Conservation (phyloP, 2,329 filamentous ascomycete genomes). For the Cordyceps militaris region DNA sequence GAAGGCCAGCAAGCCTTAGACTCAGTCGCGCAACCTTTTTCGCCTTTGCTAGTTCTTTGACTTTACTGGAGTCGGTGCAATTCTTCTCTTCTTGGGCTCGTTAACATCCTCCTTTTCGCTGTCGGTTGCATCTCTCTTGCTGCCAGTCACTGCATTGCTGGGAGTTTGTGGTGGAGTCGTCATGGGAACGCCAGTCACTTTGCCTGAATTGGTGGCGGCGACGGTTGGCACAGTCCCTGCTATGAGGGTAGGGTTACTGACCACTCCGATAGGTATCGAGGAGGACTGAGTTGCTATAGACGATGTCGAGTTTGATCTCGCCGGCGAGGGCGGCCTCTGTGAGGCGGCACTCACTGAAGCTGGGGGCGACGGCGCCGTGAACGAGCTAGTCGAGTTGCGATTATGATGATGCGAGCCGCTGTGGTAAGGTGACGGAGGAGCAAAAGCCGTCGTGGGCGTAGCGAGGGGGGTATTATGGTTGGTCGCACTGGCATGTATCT, state of each 20-base stretch:
- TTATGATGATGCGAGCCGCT: conserved; percentile 45
- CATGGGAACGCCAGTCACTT: conserved; percentile 59
- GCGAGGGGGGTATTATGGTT: conserved; percentile 61
- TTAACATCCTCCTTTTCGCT: conserved; percentile 46
- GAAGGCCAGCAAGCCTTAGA: neutral
- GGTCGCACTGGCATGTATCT: conserved; percentile 30
- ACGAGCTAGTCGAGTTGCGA: conserved; percentile 50
- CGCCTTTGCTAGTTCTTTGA: conserved; percentile 15
- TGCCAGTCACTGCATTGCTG: conserved; percentile 34
- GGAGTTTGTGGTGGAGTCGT: conserved; percentile 91
- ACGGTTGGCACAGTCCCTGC: conserved; percentile 71
- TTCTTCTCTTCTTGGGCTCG: conserved; percentile 60
- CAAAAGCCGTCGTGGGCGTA: conserved; percentile 59
- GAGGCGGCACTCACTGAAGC: conserved; percentile 50
- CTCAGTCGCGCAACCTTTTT: neutral
- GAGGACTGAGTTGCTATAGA: conserved; percentile 65
- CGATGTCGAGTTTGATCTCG: conserved; percentile 78
- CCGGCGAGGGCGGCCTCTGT: conserved; percentile 67
- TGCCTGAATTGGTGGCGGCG: conserved; percentile 63
- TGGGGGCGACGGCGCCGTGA: conserved; percentile 50
- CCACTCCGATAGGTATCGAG: conserved; percentile 41
- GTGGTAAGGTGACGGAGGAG: conserved; percentile 53
- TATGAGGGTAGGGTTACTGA: conserved; percentile 73
- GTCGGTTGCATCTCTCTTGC: conserved; percentile 52
- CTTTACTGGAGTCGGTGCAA: conserved; percentile 58